Percentiles rank a stretch among this genome's conserved stretches.
These are phyloP conservation scores for Fraxinus platypoda DNA, from an alignment of 305 asterid genomes.

Conservation along the genomic window DNA sequence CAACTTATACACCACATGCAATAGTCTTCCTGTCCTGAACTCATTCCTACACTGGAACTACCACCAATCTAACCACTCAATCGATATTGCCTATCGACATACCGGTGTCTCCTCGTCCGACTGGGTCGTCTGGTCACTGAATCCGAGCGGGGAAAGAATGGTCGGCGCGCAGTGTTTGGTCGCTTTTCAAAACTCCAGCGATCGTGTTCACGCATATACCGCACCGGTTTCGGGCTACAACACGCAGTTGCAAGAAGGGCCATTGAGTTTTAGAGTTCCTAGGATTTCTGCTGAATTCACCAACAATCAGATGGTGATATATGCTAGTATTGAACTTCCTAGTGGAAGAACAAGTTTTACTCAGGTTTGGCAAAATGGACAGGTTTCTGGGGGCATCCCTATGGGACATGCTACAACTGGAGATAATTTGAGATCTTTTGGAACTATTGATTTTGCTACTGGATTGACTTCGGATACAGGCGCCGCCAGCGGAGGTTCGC, in stretches of 20 bases:
- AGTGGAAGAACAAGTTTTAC: slow-evolving; percentile 44
- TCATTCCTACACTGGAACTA: slow-evolving; percentile 76
- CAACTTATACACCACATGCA: slow-evolving; percentile 36
- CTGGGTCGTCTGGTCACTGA: slow-evolving; percentile 76
- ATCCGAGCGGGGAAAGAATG: slow-evolving; percentile 43
- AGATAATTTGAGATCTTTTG: slow-evolving; percentile 35
- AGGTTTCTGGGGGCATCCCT: slow-evolving; percentile 34
- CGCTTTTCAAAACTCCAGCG: slow-evolving; percentile 43
- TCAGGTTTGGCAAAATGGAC: slow-evolving; percentile 78
- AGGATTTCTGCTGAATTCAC: slow-evolving; percentile 36
- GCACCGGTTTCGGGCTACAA: slow-evolving; percentile 26
- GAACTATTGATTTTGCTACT: slow-evolving; percentile 47
- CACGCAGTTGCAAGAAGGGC: slow-evolving; percentile 31
- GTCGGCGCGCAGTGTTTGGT: slow-evolving; percentile 56
- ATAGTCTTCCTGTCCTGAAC: slow-evolving; percentile 48
- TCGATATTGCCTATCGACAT: slow-evolving; percentile 75
- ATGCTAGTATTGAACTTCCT: slow-evolving; percentile 60
- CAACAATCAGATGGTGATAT: slow-evolving; percentile 48
- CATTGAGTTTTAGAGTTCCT: slow-evolving; percentile 62
- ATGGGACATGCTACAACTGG: not conserved
- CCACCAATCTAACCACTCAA: slow-evolving; percentile 43
- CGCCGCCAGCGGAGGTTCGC: slow-evolving; percentile 25
- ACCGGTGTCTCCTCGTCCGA: slow-evolving; percentile 30
- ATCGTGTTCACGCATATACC: slow-evolving; percentile 41
- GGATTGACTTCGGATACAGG: slow-evolving; percentile 34